A percentile compares a stretch with the other conserved stretches of the same genome.
These are phyloP conservation scores for Solanum appendiculatum DNA, from an alignment of 257 asterid genomes.

Conservation along the genomic window DNA sequence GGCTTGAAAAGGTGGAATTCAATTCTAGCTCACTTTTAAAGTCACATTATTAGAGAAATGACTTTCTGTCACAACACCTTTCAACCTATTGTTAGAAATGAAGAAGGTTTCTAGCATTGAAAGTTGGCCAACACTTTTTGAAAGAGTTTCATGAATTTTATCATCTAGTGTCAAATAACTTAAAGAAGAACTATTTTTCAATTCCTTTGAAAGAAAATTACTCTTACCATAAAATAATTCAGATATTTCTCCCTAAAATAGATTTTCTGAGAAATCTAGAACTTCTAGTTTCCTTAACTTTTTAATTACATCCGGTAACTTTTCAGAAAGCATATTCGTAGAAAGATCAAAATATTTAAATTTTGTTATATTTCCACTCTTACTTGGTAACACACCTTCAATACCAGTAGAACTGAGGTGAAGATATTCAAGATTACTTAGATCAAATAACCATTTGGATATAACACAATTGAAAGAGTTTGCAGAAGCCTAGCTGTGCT, in stretches of 20 bases:
- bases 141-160: background rate
- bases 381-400: conserved; percentile 8
- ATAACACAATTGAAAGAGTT: conserved; percentile 18
- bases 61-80: conserved; percentile 18
- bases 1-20: no score
- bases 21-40: no score
- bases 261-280: background rate
- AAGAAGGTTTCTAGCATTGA: background rate
- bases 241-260: conserved; percentile 9
- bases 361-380: background rate
- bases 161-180: background rate
- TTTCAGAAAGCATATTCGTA: background rate
- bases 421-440: conserved; percentile 12
- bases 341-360: background rate
- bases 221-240: conserved; percentile 12
- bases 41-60: conserved; percentile 22
- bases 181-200: background rate
- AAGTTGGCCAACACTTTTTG: conserved; percentile 9
- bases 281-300: background rate
- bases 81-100: background rate
- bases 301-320: conserved; percentile 8
- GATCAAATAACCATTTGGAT: conserved; percentile 33
- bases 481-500: conserved; percentile 24
- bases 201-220: background rate
- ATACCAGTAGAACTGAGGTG: background rate